phyloP scores from a whole-genome alignment of 129 eudicot genomes.

The Chrysanthemum seticuspe region DNA sequence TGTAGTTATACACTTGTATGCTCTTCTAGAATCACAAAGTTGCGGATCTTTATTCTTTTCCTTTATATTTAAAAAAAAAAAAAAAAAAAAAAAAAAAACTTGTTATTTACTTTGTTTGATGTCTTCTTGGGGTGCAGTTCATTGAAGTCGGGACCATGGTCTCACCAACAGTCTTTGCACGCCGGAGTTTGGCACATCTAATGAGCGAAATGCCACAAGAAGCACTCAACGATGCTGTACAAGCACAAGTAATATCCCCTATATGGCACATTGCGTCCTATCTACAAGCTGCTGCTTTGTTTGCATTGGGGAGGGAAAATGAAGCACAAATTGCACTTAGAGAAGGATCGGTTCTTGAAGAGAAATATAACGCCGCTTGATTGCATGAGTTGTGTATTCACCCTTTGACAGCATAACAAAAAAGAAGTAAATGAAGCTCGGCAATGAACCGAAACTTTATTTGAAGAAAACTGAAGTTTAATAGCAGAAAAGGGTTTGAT shows the following conservation, averaged over 20 bases:
- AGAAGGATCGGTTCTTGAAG: conserved; percentile 92
- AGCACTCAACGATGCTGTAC: conserved; percentile 85
- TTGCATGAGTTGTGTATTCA: not conserved
- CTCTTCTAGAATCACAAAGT: too few relatives aligned
- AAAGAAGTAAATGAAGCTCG: conserved; percentile 5
- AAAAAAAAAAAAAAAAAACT: too few relatives aligned
- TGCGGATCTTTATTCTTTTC: too few relatives aligned
- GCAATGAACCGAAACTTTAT: not conserved
- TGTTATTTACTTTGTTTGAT: not conserved
- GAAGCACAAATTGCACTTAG: conserved; percentile 85
- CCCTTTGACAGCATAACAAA: not conserved
- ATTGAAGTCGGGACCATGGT: conserved; percentile 90
- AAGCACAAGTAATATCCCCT: conserved; percentile 92
- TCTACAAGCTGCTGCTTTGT: conserved; percentile 78
- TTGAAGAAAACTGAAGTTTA: not conserved
- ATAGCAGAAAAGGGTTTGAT: conserved; percentile 18
- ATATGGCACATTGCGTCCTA: conserved; percentile 93
- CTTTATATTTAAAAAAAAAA: too few relatives aligned
- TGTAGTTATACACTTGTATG: too few relatives aligned
- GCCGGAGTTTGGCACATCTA: conserved; percentile 79
- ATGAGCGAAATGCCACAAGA: conserved; percentile 77
- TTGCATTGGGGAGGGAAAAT: conserved; percentile 75
- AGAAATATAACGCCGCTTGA: conserved; percentile 45
- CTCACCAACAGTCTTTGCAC: conserved; percentile 85
- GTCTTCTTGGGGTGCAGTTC: conserved; percentile 46